A percentile compares a stretch with the other conserved stretches of the same genome.
Evolutionary conservation across 192 early-diverging fungal genomes (phyloP).

Genomic region (Coemansia sp.): DNA sequence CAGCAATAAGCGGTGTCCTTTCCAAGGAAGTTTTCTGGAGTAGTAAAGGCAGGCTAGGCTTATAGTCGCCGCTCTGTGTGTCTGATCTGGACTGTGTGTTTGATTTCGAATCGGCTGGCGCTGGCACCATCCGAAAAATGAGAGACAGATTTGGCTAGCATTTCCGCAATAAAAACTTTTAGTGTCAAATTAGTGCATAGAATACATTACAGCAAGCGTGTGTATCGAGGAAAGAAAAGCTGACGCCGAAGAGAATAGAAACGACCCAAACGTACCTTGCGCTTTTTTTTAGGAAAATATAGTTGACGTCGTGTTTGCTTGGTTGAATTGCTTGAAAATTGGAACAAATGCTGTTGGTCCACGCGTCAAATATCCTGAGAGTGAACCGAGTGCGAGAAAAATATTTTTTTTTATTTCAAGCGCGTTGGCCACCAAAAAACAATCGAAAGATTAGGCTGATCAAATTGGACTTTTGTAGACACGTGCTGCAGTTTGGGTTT

Average conservation of each 20-base stretch:
- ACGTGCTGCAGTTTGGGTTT: no score
- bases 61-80: neutral
- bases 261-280: no score
- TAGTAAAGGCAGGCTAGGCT: neutral
- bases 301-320: neutral
- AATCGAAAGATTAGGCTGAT: no score
- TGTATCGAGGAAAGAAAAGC: neutral
- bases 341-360: neutral
- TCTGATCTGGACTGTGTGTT: neutral
- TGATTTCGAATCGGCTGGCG: constrained; percentile 6
- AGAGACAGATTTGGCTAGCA: neutral
- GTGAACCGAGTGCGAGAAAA: no score
- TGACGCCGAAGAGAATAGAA: neutral
- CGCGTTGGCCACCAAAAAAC: no score
- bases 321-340: neutral
- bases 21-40: neutral
- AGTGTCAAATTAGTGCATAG: neutral
- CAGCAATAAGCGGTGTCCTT: neutral
- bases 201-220: neutral
- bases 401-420: no score
- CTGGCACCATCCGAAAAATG: constrained; percentile 11
- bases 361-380: no score
- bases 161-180: neutral
- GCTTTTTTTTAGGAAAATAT: no score
- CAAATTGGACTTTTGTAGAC: no score